Evolutionary conservation across 352 stramenopile species (phyloP).

Genomic region (Globisporangium orthogonon): DNA sequence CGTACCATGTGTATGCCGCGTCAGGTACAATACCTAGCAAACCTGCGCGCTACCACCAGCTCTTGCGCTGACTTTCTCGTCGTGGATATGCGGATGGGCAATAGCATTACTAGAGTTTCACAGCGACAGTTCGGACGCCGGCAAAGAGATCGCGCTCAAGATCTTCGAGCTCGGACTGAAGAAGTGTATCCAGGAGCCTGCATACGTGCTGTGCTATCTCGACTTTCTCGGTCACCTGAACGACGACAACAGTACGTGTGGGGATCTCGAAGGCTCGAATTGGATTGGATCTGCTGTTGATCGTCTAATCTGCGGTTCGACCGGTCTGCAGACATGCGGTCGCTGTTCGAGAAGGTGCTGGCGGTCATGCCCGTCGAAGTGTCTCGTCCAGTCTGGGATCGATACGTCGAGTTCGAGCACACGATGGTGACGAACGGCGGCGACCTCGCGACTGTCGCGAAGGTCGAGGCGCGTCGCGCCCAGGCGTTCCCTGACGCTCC

Average conservation of each 20-base stretch:
- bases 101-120: conserved; percentile 83
- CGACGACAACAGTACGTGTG: conserved; percentile 84
- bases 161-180: conserved; percentile 88
- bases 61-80: not conserved
- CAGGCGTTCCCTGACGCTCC: conserved; percentile 70
- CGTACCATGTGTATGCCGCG: conserved; percentile 77
- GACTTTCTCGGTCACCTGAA: conserved; percentile 84
- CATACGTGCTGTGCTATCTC: conserved; percentile 81
- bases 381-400: conserved; percentile 80
- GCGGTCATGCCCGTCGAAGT: conserved; percentile 78
- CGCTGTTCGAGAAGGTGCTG: conserved; percentile 85
- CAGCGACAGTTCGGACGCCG: conserved; percentile 70
- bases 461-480: conserved; percentile 72
- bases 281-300: not conserved
- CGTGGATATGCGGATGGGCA: not conserved
- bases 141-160: conserved; percentile 84
- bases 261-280: not conserved
- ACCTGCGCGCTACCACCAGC: not conserved
- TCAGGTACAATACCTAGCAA: conserved; percentile 36
- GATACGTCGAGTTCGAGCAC: conserved; percentile 84
- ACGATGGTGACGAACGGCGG: conserved; percentile 81
- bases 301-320: not conserved
- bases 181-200: conserved; percentile 84
- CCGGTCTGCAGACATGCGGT: conserved; percentile 65
- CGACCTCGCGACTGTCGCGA: conserved; percentile 76